phyloP scores from a whole-genome alignment of 2,329 filamentous ascomycete genomes.

The Alternaria ventricosa region DNA sequence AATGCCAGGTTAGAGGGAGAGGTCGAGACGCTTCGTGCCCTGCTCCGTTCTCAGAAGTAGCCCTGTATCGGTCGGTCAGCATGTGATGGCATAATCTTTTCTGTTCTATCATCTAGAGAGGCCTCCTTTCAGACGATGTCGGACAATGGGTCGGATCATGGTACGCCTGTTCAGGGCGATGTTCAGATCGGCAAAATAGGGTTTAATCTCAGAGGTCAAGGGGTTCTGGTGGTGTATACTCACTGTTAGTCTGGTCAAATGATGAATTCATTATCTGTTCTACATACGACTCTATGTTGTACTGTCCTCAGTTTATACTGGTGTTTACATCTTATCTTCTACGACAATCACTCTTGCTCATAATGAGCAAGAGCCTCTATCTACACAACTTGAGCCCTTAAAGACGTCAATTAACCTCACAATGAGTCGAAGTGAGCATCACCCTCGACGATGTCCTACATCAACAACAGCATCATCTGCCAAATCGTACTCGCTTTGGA shows the following conservation, averaged over 20 bases:
- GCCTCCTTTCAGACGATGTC: slow-evolving; percentile 41
- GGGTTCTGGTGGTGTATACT: slow-evolving; percentile 8
- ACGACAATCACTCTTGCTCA: slow-evolving; percentile 2
- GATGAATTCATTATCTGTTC: slow-evolving; percentile 5
- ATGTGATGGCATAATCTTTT: slow-evolving; percentile 2
- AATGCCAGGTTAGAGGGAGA: slow-evolving; percentile 71
- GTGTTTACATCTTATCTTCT: not conserved
- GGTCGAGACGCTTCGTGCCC: slow-evolving; percentile 63
- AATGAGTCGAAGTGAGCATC: slow-evolving; percentile 8
- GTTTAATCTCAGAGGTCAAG: slow-evolving; percentile 29
- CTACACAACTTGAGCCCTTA: not conserved
- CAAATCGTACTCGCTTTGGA: not conserved
- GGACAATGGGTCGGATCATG: slow-evolving; percentile 32
- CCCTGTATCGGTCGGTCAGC: slow-evolving; percentile 21
- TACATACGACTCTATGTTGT: slow-evolving; percentile 2
- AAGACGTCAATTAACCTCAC: slow-evolving; percentile 4
- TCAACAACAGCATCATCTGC: not conserved
- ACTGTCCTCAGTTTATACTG: not conserved
- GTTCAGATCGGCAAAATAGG: slow-evolving; percentile 42
- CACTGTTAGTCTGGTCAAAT: slow-evolving; percentile 12
- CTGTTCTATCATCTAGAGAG: slow-evolving; percentile 1
- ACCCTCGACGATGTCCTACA: not conserved
- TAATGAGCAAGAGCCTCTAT: not conserved
- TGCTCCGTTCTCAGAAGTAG: slow-evolving; percentile 52
- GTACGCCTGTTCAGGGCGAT: slow-evolving; percentile 21